A percentile compares a stretch with the other conserved stretches of the same genome.
Evolutionary conservation across 2,329 filamentous ascomycete species (phyloP).

Genomic region (Colletotrichum sp.): DNA sequence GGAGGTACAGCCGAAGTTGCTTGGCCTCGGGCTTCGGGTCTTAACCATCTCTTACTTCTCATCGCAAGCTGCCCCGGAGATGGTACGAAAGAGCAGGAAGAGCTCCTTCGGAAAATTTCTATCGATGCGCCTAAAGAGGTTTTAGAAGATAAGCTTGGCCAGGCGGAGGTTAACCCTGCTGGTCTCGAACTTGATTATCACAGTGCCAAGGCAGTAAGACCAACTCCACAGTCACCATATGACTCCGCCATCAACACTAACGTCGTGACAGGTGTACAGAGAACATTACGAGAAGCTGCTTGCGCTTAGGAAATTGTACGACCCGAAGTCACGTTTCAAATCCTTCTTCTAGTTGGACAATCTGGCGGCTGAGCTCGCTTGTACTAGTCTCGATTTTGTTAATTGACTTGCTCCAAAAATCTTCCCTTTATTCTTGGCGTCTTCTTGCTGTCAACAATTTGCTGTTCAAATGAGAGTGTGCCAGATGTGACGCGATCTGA

Average conservation of each 20-base stretch:
- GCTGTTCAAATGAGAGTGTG: neutral
- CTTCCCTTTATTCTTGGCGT: neutral
- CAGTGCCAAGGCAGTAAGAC: neutral
- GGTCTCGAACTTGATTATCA: conserved; percentile 1
- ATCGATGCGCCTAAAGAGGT: neutral
- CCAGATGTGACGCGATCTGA: neutral
- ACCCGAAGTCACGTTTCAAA: neutral
- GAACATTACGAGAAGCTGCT: neutral
- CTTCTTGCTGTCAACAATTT: neutral
- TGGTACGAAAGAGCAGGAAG: neutral
- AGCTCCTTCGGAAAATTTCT: neutral
- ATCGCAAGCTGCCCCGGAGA: neutral
- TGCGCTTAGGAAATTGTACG: neutral
- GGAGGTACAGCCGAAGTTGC: neutral
- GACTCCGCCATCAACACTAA: neutral
- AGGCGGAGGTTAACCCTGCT: neutral
- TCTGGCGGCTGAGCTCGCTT: neutral
- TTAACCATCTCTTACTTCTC: neutral
- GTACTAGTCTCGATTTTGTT: neutral
- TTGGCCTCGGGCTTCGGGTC: neutral
- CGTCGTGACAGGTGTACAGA: neutral
- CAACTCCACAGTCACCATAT: neutral
- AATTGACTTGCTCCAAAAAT: neutral
- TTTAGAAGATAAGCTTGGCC: neutral
- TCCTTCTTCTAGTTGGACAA: neutral